A percentile compares a stretch with the other conserved stretches of the same genome.
Evolutionary conservation across 2,329 filamentous ascomycete genomes (phyloP).

Genomic region (Ophiognomonia clavigignenti-juglandacearum): DNA sequence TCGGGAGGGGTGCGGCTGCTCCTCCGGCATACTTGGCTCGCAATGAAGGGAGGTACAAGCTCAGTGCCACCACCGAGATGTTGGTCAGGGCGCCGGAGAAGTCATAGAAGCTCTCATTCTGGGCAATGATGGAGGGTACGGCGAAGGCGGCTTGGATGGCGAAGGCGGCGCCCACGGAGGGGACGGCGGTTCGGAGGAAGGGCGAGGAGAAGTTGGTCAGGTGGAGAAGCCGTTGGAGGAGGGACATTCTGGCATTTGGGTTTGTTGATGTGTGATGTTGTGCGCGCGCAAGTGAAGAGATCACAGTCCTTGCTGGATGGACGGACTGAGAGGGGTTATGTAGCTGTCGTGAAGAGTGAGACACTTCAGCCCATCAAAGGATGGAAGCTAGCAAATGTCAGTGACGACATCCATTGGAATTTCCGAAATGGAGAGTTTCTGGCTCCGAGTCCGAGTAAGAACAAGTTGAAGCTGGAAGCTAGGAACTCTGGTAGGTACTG

Average conservation of each 20-base stretch:
- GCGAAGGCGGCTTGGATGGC: constrained; percentile 59
- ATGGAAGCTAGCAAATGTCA: too few species aligned
- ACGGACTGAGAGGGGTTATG: too few species aligned
- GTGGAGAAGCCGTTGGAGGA: constrained; percentile 45
- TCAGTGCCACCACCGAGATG: constrained; percentile 58
- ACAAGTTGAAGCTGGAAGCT: too few species aligned
- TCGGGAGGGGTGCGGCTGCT: constrained; percentile 35
- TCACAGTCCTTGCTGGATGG: neutral
- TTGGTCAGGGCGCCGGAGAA: constrained; percentile 62
- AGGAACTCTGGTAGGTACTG: too few species aligned
- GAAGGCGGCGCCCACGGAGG: constrained; percentile 57
- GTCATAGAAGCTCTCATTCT: constrained; percentile 66
- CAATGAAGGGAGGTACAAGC: constrained; percentile 55
- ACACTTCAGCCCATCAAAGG: too few species aligned
- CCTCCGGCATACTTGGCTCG: constrained; percentile 46
- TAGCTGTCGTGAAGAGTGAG: too few species aligned
- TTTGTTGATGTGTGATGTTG: neutral
- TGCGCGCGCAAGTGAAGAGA: neutral
- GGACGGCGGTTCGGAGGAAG: constrained; percentile 58
- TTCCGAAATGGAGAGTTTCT: too few species aligned
- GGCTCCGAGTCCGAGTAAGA: too few species aligned
- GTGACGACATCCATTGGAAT: too few species aligned
- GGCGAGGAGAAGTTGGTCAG: constrained; percentile 58
- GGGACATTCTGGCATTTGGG: constrained; percentile 23
- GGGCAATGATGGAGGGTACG: constrained; percentile 53